phyloP scores from a whole-genome alignment of 148 eudicot genomes.

The Tetragonia tetragonoides region DNA sequence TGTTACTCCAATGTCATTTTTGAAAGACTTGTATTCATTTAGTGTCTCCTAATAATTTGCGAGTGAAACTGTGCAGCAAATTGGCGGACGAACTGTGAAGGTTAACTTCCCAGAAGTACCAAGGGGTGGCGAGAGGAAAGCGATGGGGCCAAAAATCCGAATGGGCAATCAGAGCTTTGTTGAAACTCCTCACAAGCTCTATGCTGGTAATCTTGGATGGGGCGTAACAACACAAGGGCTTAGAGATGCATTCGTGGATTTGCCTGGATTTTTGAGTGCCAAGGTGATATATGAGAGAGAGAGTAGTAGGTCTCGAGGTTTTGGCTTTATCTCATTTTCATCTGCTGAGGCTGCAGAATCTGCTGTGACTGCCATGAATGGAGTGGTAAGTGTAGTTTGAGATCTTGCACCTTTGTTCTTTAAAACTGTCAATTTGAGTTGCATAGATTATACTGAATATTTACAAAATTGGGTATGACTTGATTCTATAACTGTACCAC shows the following conservation, averaged over 20 bases:
- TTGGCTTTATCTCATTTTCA: slow-evolving; percentile 73
- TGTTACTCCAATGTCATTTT: too few relatives aligned
- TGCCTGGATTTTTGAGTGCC: slow-evolving; percentile 70
- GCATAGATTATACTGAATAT: too few relatives aligned
- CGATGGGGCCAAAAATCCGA: slow-evolving; percentile 54
- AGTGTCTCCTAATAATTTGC: background rate
- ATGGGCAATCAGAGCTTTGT: slow-evolving; percentile 52
- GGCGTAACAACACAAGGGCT: slow-evolving; percentile 63
- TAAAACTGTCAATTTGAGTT: background rate
- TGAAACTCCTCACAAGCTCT: slow-evolving; percentile 82
- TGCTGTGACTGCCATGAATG: slow-evolving; percentile 72
- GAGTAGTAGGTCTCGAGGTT: slow-evolving; percentile 79
- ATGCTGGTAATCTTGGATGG: slow-evolving; percentile 89
- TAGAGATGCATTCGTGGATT: slow-evolving; percentile 55
- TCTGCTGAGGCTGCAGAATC: slow-evolving; percentile 64
- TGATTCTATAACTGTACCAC: slow-evolving; percentile 1
- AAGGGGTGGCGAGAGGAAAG: slow-evolving; percentile 79
- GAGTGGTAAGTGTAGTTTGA: slow-evolving; percentile 48
- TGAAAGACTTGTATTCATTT: too few relatives aligned
- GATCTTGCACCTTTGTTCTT: background rate
- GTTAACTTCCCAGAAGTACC: slow-evolving; percentile 98
- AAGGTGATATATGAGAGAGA: slow-evolving; percentile 77
- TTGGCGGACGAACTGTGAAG: slow-evolving; percentile 80
- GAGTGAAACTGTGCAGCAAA: slow-evolving; percentile 45
- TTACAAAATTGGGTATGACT: too few relatives aligned